Conservation (phyloP, 1,284 basidiomycete species). For the Cryptococcus neoformans region DNA sequence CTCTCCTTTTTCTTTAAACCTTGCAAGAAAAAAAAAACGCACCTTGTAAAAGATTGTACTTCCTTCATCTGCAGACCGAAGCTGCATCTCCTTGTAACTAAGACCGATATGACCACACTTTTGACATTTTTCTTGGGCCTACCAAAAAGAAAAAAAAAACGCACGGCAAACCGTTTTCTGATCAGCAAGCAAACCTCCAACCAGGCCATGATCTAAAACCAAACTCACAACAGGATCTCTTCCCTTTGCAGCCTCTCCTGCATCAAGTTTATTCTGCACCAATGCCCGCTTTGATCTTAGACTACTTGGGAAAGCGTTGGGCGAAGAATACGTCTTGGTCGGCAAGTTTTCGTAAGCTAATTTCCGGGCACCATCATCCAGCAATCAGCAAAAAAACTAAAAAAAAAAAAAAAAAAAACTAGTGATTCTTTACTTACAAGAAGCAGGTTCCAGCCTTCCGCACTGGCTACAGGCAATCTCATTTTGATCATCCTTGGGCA, state of each 20-base stretch:
- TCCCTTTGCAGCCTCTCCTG: constrained; percentile 63
- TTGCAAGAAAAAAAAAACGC: constrained; percentile 11
- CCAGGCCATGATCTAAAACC: neutral
- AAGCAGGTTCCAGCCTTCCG: constrained; percentile 76
- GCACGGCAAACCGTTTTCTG: neutral
- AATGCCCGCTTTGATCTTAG: constrained; percentile 80
- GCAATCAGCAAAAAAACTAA: too few species aligned
- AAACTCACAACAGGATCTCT: constrained; percentile 3
- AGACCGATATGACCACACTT: constrained; percentile 72
- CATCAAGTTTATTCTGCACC: constrained; percentile 79
- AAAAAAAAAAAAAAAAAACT: neutral
- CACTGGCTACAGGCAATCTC: constrained; percentile 85
- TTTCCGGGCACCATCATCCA: neutral
- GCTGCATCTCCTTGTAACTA: constrained; percentile 54
- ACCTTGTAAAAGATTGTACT: constrained; percentile 65
- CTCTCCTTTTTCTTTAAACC: neutral
- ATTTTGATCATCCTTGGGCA: constrained; percentile 74
- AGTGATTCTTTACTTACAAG: constrained; percentile 60
- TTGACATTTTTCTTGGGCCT: constrained; percentile 93
- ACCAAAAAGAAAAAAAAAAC: neutral
- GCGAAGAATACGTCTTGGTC: constrained; percentile 85
- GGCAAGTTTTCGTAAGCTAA: constrained; percentile 90
- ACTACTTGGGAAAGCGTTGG: constrained; percentile 89
- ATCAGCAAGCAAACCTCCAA: neutral
- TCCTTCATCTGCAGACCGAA: constrained; percentile 86